phyloP scores from a whole-genome alignment of 306 rosid species.

The Aeschynomene evenia region DNA sequence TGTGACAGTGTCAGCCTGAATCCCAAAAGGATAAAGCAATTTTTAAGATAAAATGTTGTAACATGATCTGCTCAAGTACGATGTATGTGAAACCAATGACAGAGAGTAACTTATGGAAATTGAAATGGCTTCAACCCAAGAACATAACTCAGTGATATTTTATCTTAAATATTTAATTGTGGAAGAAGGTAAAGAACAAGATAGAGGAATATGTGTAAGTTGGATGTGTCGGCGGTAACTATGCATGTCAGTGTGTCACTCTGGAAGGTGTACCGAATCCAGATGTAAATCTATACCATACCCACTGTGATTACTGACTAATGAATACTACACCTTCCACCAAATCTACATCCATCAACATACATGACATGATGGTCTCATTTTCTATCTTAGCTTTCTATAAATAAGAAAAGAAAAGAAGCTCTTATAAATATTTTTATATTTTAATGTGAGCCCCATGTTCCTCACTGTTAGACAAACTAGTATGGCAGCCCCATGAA shows the following conservation, averaged over 20 bases:
- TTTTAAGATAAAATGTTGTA: too few relatives aligned
- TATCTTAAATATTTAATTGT: too few relatives aligned
- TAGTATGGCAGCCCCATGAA: conserved; percentile 27
- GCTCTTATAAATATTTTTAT: background rate
- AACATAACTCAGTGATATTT: too few relatives aligned
- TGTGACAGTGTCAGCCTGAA: background rate
- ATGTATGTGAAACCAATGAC: too few relatives aligned
- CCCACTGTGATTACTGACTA: background rate
- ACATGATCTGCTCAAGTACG: too few relatives aligned
- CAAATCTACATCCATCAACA: background rate
- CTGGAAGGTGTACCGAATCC: background rate
- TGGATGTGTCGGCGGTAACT: conserved; percentile 24
- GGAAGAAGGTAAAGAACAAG: background rate
- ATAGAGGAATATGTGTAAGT: background rate
- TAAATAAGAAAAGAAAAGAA: background rate
- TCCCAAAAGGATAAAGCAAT: too few relatives aligned
- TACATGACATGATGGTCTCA: background rate
- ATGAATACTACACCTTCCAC: background rate
- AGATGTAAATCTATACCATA: background rate
- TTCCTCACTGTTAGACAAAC: background rate
- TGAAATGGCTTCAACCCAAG: too few relatives aligned
- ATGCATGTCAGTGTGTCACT: background rate
- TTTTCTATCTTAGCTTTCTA: background rate
- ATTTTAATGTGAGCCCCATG: too few relatives aligned
- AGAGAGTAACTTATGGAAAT: too few relatives aligned